These are phyloP conservation scores for Penicillium sp. DNA, from an alignment of 2,329 filamentous ascomycete genomes.

Conservation along the genomic window DNA sequence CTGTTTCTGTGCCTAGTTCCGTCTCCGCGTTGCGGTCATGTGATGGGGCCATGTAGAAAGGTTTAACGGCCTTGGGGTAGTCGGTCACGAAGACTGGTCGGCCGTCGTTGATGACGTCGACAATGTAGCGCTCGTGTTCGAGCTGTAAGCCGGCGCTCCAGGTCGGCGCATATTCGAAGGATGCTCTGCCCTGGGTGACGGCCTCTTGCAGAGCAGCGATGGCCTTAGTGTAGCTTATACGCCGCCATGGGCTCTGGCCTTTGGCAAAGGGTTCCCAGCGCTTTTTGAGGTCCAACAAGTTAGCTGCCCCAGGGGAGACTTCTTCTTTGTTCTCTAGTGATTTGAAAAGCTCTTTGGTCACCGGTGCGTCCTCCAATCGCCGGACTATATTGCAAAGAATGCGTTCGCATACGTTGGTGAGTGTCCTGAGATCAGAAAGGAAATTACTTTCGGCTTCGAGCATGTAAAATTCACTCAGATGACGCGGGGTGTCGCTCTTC, in stretches of 20 bases:
- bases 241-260: conserved; percentile 65
- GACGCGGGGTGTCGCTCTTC: conserved; percentile 87
- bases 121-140: conserved; percentile 91
- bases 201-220: conserved; percentile 70
- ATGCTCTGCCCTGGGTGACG: conserved; percentile 51
- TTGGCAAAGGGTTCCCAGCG: conserved; percentile 74
- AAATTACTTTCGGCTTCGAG: conserved; percentile 90
- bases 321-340: conserved; percentile 43
- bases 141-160: conserved; percentile 81
- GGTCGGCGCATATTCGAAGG: conserved; percentile 70
- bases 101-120: conserved; percentile 66
- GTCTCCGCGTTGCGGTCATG: conserved; percentile 1
- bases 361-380: conserved; percentile 54
- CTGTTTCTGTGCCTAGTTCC: conserved; percentile 47
- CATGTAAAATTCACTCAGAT: conserved; percentile 99
- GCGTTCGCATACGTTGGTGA: conserved; percentile 82
- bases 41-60: conserved; percentile 82
- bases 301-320: conserved; percentile 44
- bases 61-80: conserved; percentile 87
- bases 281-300: conserved; percentile 58
- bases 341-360: conserved; percentile 62
- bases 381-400: conserved; percentile 68
- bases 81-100: conserved; percentile 87
- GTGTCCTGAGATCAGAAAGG: conserved; percentile 66
- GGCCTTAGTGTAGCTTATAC: conserved; percentile 81